Evolutionary conservation across 2,329 filamentous ascomycete species (phyloP), one percentile per base, ranked within the genome.

Genomic region (Lachnum nothofagi): DNA sequence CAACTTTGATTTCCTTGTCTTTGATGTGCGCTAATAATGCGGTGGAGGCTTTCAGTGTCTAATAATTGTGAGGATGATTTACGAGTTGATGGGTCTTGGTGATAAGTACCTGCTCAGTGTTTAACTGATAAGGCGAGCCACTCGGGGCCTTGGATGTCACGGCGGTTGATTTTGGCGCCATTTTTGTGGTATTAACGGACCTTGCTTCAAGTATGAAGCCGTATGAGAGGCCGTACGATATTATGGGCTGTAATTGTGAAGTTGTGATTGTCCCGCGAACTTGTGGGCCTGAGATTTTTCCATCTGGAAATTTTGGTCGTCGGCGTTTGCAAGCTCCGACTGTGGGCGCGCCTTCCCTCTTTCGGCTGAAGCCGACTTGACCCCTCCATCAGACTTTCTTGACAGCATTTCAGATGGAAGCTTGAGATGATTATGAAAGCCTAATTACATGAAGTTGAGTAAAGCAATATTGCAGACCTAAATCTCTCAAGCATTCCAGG

Each of bases 21-120:
- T 79, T 77, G 66, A 85, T 80, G 66, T 83, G 78, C 39, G 73
- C 71, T 49, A 85, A 67, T 17, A 85, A 75, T 24, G 81, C 79
- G 63, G 77, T 80, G 55, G 79, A 80, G 29, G 81, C 81, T 64
- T 82, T 83, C 51, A 83, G 65, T 25, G 75, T 77, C 79, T 83
- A 40, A 23, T 16, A 46, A 22, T 2, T 44, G 31, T 59, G 40
- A 54, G 49, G 34, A 50, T 46, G 14, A 31, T 14, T 19, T 14
- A 22, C 27, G 22, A 16, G 3, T 37, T 27, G n/a, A 19, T 19
- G 34, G 33, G 6, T 12, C 40, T 38, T 43, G 14, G 12, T 5
- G 27, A 38, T 49, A 54, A 46, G 37, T 52, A 65, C 64, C 57
- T 67, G 64, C 12, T 59, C 59, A n/a, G 48, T 42, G 53, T 59